A percentile compares a stretch with the other conserved stretches of the same genome.
Conservation (phyloP, 2,329 filamentous ascomycete species). For the Colletotrichum theobromicola region DNA sequence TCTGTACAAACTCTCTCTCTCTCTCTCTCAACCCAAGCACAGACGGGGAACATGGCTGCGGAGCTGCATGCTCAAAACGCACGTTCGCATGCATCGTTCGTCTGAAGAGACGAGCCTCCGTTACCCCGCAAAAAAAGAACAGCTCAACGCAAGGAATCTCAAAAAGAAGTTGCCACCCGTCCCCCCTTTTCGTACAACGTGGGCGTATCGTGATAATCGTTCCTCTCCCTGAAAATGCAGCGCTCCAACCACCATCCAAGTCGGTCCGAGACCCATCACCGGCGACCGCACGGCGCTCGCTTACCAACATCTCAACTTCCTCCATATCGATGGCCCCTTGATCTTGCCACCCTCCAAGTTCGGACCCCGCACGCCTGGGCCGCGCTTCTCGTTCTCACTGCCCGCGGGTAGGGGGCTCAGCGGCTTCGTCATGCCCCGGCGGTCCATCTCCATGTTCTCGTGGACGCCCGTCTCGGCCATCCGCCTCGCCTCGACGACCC, state of each 20-base stretch:
- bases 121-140: not conserved
- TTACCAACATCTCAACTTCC: conserved; percentile 61
- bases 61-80: not conserved
- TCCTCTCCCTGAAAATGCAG: not conserved
- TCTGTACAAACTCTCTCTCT: not conserved
- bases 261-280: not conserved
- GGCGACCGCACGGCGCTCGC: not conserved
- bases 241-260: not conserved
- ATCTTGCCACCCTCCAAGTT: conserved; percentile 47
- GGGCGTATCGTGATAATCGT: not conserved
- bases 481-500: conserved; percentile 63
- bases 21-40: not conserved
- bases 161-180: not conserved
- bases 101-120: not conserved
- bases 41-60: not conserved
- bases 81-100: not conserved
- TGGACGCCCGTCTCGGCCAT: conserved; percentile 53
- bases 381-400: conserved; percentile 48
- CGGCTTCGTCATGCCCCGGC: conserved; percentile 62
- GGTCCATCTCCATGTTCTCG: conserved; percentile 48
- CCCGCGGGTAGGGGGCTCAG: conserved; percentile 55
- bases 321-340: conserved; percentile 57
- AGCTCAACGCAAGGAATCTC: not conserved
- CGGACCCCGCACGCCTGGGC: conserved; percentile 48
- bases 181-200: not conserved